Base-by-base conservation (phyloP, 495 filamentous ascomycete species). In the Ramalina intermedia region DNA sequence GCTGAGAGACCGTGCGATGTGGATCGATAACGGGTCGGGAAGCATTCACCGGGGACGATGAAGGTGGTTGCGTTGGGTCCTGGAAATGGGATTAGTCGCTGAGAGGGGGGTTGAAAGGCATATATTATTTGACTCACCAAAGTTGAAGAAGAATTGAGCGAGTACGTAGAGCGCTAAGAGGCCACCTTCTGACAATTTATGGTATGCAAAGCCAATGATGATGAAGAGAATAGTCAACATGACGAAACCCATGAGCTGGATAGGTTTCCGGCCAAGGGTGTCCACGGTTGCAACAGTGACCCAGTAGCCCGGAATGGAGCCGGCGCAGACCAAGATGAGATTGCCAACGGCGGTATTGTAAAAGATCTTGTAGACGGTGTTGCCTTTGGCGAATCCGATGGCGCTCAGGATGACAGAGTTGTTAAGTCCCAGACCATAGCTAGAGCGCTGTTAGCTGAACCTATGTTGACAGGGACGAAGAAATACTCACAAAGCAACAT, bases 121-220 rank as follows among this genome's bases (percentile, higher is more conserved):
- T 16, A 3, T 17, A 6, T 36, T 9, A 7, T 9, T 16, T 47
- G 24, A 46, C 49, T 37, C 40, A 48, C 55, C 69, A 50, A 76
- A 88, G 67, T 90, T 89, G 74, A 90, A 90, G 69, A 86, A 89
- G 68, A 86, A 85, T 55, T 90, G 82, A n/a, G 80, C 79, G 3
- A 91, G 65, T 17, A 90, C 73, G 59, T 90, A 91, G 49, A 20
- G 89, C 70, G 11, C 88, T 69, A 43, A 68, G 67, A 51, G 66
- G 59, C 41, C 69, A 21, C 56, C 72, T 43, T 52, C 70, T 39
- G 46, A 61, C 54, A 76, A 59, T 37, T 73, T 58, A 55, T 81
- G 63, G 64, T 81, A 91, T 4, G 75, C 81, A 47, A 82, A 83
- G 1, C 84, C 87, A 50, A 85, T 85, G 46, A 85, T 62, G 49